These are phyloP conservation scores for Madurella fahalii DNA, from an alignment of 2,329 filamentous ascomycete species.

Conservation along the genomic window DNA sequence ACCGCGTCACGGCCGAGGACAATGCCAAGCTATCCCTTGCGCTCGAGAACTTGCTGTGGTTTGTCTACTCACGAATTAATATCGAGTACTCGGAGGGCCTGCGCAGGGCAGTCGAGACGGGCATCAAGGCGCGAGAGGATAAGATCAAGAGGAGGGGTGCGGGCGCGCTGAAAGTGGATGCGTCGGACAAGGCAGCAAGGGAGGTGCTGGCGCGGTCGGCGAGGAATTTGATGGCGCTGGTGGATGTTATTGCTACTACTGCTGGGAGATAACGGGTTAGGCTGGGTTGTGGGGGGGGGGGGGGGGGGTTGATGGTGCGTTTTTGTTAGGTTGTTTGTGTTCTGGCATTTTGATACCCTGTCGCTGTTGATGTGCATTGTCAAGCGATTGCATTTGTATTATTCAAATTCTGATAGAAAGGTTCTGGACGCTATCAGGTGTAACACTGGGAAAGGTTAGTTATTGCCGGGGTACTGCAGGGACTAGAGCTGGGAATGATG, in stretches of 20 bases:
- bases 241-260: slow-evolving; percentile 27
- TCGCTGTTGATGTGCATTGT: neutral
- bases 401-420: neutral
- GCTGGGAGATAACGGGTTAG: slow-evolving; percentile 1
- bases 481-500: no score
- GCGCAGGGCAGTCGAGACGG: slow-evolving; percentile 39
- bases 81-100: slow-evolving; percentile 37
- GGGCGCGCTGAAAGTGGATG: slow-evolving; percentile 22
- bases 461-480: neutral
- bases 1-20: slow-evolving; percentile 55
- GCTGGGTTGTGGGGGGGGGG: neutral
- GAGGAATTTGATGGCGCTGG: slow-evolving; percentile 39
- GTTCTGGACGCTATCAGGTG: neutral
- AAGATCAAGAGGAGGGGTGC: slow-evolving; percentile 38
- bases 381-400: neutral
- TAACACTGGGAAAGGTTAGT: neutral
- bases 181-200: slow-evolving; percentile 40
- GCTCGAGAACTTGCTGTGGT: slow-evolving; percentile 60
- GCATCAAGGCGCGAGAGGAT: slow-evolving; percentile 45
- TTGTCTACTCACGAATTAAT: slow-evolving; percentile 40
- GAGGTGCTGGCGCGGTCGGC: slow-evolving; percentile 43
- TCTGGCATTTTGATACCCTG: slow-evolving; percentile 14
- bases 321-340: neutral
- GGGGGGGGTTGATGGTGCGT: neutral
- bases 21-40: slow-evolving; percentile 70